Base-by-base conservation (phyloP, 202 grass and related monocot species). In the Zoysia matrella region DNA sequence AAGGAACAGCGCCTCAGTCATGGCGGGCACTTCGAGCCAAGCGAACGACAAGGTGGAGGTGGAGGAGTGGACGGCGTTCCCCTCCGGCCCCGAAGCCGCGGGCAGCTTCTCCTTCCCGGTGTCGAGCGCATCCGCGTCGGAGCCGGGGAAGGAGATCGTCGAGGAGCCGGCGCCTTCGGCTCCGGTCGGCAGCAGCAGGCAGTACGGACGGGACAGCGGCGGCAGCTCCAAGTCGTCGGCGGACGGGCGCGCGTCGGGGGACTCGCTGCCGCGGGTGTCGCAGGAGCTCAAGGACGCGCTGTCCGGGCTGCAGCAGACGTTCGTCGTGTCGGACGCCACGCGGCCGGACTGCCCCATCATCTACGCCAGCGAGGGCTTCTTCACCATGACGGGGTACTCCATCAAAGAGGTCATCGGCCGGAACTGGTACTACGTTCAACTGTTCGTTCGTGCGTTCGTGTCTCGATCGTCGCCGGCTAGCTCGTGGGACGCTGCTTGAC, bases 291-390 rank as follows among this genome's bases (percentile, higher is more conserved):
- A 94, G 83, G 87, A 96, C 75, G 93, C 96, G 52, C 87, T 99
- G 4, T 93, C 91, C 39, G 84, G 62, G 76, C 85, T 99, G 76
- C 89, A 94, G 82, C 96, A 96, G 84, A 99, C 96, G 4, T 99
- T 99, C 85, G 96, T 99, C 3, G 91, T 99, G 45, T 99, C 96
- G 10, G 96, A 99, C 81, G 91, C 96, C 7, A 99, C 89, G 1
- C 81, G 69, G 0, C 96, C 96, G 6, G 96, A 96, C 85, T 84
- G 65, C 85, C 96, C 96, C 47, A 96, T 99, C 80, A 62, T 99
- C 74, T 99, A 99, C 85, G 93, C 92, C 48, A 99, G 93, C 83
- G 86, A 81, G 36, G 96, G 93, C 0, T 99, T 99, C 71, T 99
- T 84, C 87, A 84, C 65, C 81, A 99, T 96, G 93, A 99, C 96